Base-by-base conservation (phyloP, 2,329 filamentous ascomycete genomes). In the Boeremia exigua region DNA sequence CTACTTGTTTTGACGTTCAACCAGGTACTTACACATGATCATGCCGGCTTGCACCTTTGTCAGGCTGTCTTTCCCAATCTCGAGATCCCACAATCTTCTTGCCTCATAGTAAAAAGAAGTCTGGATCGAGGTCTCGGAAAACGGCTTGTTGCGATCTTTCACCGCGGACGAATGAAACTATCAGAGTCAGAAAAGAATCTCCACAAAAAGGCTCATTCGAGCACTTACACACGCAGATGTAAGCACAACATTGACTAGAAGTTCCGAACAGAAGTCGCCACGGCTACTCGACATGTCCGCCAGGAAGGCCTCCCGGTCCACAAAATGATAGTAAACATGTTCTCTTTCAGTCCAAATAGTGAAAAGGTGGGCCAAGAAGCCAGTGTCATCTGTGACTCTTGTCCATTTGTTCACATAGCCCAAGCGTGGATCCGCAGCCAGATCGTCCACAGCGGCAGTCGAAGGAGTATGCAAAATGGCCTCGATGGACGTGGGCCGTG, bases 101-200 rank as follows among this genome's bases (percentile, higher is more conserved):
- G 70, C 67, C 56, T 73, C 68, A 23, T 58, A 58, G 50, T 71
- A 73, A 46, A 73, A 72, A 1, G 52, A 55, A 7, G 67, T 71
- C 8, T 57, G 59, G 19, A 69, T 59, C 2, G 65, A 58, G 7
- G 59, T 63, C 28, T 71, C 66, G 7, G 62, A 56, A 15, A 71
- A 69, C 0, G 70, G 69, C 29, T 63, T 69, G 6, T 65, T 62
- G 40, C 70, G 58, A 42, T 73, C 68, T 23, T 66, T 66, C 27
- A 73, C 59, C 2, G 59, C 47, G 2, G 67, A 56, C 3, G 59
- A 66, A 28, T 66, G 68, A 19, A 70, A 70, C 70, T 73, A 28
- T 12, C 6, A 10, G 6, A n/a, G 6, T 14, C 14, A 46, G 2
- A 25, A 19, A 6, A 36, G 8, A 36, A 10, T 6, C n/a, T 15